phyloP scores from a whole-genome alignment of 495 filamentous ascomycete species.

The Clavariopsis aquatica region DNA sequence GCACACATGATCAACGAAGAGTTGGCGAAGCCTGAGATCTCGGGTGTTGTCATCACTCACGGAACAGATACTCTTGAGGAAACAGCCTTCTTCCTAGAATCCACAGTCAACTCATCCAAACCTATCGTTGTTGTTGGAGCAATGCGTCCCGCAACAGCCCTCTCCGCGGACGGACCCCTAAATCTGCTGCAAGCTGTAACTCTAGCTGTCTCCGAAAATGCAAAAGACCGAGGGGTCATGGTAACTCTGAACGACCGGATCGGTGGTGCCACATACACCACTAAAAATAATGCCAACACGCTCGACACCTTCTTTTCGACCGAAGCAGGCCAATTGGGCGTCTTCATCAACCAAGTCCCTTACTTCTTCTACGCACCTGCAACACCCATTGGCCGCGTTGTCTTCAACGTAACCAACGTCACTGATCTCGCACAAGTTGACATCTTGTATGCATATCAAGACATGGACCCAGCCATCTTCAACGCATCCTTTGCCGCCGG shows the following conservation, averaged over 20 bases:
- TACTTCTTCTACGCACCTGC: slow-evolving; percentile 52
- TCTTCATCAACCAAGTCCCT: slow-evolving; percentile 50
- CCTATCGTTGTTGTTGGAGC: slow-evolving; percentile 54
- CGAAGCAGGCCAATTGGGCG: slow-evolving; percentile 51
- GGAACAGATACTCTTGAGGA: slow-evolving; percentile 57
- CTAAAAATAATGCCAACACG: slow-evolving; percentile 56
- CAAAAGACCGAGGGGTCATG: slow-evolving; percentile 50
- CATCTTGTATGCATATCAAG: slow-evolving; percentile 48
- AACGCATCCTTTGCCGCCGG: slow-evolving; percentile 46
- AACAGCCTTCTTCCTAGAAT: slow-evolving; percentile 54
- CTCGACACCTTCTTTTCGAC: slow-evolving; percentile 54
- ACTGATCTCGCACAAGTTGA: slow-evolving; percentile 50
- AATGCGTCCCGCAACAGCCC: slow-evolving; percentile 54
- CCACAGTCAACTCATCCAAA: slow-evolving; percentile 51
- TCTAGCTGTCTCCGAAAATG: slow-evolving; percentile 44
- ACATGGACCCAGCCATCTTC: slow-evolving; percentile 41
- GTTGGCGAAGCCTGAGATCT: slow-evolving; percentile 49
- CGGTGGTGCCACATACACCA: slow-evolving; percentile 46
- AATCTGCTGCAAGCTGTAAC: slow-evolving; percentile 51
- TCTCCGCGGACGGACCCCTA: slow-evolving; percentile 50
- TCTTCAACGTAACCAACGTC: slow-evolving; percentile 44
- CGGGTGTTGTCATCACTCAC: slow-evolving; percentile 54
- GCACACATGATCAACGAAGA: slow-evolving; percentile 48
- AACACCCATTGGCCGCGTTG: slow-evolving; percentile 45
- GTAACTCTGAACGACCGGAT: slow-evolving; percentile 57